Evolutionary conservation across 1,284 basidiomycete species (phyloP).

Genomic region (Irpex rosettiformis): DNA sequence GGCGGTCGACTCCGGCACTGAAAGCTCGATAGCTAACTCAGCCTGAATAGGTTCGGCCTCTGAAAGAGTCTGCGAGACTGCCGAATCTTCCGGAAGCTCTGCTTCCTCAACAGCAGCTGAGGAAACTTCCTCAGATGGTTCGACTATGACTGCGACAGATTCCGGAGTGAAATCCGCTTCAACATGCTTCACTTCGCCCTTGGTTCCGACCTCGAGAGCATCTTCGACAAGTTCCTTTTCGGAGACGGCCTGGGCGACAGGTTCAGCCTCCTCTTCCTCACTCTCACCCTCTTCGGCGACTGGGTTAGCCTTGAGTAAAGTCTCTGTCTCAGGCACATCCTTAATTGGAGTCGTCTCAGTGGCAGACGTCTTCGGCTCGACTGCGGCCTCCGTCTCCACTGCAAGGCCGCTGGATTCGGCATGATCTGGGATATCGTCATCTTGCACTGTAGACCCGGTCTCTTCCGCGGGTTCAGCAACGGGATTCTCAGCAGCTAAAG

Average conservation of each 20-base stretch:
- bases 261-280: slow-evolving; percentile 9
- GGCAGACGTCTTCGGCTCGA: background rate
- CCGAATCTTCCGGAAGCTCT: background rate
- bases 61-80: too few species aligned
- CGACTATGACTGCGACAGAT: background rate
- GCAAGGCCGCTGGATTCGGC: background rate
- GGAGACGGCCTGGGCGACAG: background rate
- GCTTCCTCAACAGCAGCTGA: background rate
- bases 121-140: slow-evolving; percentile 6
- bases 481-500: background rate
- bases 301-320: too few species aligned
- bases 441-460: background rate
- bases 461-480: background rate
- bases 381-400: background rate
- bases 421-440: background rate
- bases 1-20: background rate
- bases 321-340: background rate
- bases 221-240: background rate
- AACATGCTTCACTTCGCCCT: background rate
- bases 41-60: background rate
- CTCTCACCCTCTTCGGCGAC: background rate
- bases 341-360: background rate
- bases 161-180: slow-evolving; percentile 6
- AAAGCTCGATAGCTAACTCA: too few species aligned
- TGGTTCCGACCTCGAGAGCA: background rate